Conservation (phyloP, 2,329 filamentous ascomycete species). For the Aotearoamyces nothofagi region DNA sequence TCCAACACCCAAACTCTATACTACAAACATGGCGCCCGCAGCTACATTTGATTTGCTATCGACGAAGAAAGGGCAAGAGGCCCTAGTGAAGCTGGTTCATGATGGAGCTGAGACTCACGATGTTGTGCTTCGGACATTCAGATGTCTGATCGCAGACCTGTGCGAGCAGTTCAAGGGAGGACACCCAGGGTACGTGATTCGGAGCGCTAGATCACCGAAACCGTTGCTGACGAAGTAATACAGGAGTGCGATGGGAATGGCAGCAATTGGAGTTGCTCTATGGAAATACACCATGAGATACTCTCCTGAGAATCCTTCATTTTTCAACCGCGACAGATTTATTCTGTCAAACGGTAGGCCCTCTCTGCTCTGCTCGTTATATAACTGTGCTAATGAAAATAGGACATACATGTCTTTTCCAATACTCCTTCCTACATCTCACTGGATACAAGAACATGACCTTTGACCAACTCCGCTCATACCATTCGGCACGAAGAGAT, state of each 20-base stretch:
- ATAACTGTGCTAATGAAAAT: not conserved
- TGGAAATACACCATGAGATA: constrained; percentile 28
- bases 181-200: constrained; percentile 41
- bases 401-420: constrained; percentile 29
- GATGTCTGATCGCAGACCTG: constrained; percentile 49
- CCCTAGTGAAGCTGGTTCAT: too few relatives aligned
- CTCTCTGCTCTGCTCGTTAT: not conserved
- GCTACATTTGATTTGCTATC: not conserved
- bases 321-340: constrained; percentile 28
- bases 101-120: constrained; percentile 16
- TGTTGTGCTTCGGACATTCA: constrained; percentile 41
- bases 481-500: constrained; percentile 24
- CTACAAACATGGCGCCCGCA: not conserved
- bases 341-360: constrained; percentile 27
- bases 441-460: constrained; percentile 30
- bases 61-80: too few relatives aligned
- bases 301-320: constrained; percentile 22
- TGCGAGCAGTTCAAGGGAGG: constrained; percentile 57
- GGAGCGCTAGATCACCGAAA: too few relatives aligned
- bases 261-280: constrained; percentile 26
- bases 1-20: too few relatives aligned
- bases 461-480: constrained; percentile 29
- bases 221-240: too few relatives aligned
- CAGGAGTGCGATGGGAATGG: constrained; percentile 25
- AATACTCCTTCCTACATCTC: constrained; percentile 29